Conservation (phyloP, 1,284 basidiomycete genomes). For the Naganishia sp. region DNA sequence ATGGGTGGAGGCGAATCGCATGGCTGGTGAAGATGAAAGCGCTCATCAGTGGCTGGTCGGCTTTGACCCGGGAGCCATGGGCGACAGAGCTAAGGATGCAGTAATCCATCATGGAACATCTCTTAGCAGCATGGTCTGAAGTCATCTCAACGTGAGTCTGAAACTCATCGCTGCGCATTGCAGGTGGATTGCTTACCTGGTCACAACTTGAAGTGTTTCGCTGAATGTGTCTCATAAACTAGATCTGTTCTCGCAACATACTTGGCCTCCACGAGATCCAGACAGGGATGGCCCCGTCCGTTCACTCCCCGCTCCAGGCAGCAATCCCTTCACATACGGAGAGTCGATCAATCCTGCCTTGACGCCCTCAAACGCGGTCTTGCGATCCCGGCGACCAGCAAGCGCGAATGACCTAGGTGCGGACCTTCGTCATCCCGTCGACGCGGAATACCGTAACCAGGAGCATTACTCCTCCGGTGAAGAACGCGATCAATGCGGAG, state of each 20-base stretch:
- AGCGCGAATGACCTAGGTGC: conserved; percentile 25
- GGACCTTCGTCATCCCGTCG: conserved; percentile 31
- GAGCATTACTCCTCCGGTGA: conserved; percentile 60
- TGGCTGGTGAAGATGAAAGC: conserved; percentile 18
- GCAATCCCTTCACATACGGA: conserved; percentile 81
- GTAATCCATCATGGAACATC: conserved; percentile 1
- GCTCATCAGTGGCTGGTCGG: conserved; percentile 7
- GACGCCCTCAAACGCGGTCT: conserved; percentile 61
- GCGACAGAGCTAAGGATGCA: conserved; percentile 15
- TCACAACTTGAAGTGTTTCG: conserved; percentile 27
- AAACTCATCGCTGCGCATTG: background rate
- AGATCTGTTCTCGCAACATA: conserved; percentile 54
- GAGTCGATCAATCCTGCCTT: conserved; percentile 72
- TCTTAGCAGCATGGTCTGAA: conserved; percentile 19
- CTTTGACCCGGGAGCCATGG: conserved; percentile 30
- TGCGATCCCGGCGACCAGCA: conserved; percentile 34
- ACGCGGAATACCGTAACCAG: conserved; percentile 49
- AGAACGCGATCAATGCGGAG: conserved; percentile 41
- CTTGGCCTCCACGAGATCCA: conserved; percentile 60
- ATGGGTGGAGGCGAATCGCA: conserved; percentile 27
- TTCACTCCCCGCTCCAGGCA: conserved; percentile 53
- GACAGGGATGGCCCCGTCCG: conserved; percentile 44
- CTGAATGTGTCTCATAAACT: conserved; percentile 21
- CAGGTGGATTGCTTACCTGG: conserved; percentile 18
- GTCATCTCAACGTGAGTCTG: background rate